phyloP scores from a whole-genome alignment of 2,329 filamentous ascomycete species.

The Claviceps spartinae region DNA sequence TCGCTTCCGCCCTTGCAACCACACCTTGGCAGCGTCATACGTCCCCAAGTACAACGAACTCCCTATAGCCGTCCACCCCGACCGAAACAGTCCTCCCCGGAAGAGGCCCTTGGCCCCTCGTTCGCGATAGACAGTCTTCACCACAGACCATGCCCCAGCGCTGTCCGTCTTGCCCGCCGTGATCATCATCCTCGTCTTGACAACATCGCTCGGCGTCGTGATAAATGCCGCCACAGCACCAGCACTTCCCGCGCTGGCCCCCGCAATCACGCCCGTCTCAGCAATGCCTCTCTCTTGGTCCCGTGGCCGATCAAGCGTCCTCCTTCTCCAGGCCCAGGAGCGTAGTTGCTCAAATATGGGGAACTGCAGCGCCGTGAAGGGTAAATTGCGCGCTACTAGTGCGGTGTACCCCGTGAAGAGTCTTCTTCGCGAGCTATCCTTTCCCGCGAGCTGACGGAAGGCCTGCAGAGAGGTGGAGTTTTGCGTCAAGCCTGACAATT shows the following conservation, averaged over 20 bases:
- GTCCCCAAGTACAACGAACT: constrained; percentile 75
- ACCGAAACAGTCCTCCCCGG: constrained; percentile 58
- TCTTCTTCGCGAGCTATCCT: constrained; percentile 46
- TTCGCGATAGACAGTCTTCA: constrained; percentile 49
- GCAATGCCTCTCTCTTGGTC: constrained; percentile 26
- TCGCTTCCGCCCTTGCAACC: constrained; percentile 33
- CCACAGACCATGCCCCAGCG: constrained; percentile 41
- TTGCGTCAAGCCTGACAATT: constrained; percentile 6
- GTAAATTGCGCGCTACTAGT: constrained; percentile 68
- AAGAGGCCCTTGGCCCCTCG: constrained; percentile 64
- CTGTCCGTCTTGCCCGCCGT: constrained; percentile 28
- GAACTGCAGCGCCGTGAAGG: constrained; percentile 80
- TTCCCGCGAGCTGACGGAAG: constrained; percentile 35
- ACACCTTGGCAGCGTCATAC: constrained; percentile 68
- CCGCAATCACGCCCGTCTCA: constrained; percentile 60
- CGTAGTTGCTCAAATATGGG: constrained; percentile 70
- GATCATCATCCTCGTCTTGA: constrained; percentile 86
- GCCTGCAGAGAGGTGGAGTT: constrained; percentile 32
- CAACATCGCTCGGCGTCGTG: constrained; percentile 81
- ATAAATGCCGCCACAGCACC: constrained; percentile 63
- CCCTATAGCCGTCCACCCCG: constrained; percentile 69
- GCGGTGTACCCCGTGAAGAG: constrained; percentile 63
- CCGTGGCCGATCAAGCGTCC: constrained; percentile 15
- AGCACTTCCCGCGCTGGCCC: constrained; percentile 57
- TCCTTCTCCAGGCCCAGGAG: constrained; percentile 30